Evolutionary conservation across 2,329 filamentous ascomycete genomes (phyloP), one percentile per base, ranked within the genome.

Genomic region (Cytospora piceicola): DNA sequence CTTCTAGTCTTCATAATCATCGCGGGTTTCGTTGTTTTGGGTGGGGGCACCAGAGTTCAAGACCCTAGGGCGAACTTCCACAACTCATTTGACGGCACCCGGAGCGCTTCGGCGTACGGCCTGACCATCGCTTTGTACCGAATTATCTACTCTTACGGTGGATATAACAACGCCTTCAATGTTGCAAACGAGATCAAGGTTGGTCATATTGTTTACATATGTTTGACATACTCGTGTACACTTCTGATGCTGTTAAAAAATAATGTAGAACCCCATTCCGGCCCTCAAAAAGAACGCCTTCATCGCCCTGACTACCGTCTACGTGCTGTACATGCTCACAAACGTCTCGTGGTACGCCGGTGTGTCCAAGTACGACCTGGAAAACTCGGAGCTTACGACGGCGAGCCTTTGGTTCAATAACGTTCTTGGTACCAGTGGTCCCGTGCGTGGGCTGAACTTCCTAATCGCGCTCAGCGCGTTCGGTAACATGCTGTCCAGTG

Each of bases 291-390:
- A 74, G 70, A 79, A 80, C 67, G 85, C 80, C 8, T 77, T 80
- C 2, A 71, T 81, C 2, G 85, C 85, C 0, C 75, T 89, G 0
- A 55, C 81, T 0, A 72, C 84, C 0, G 84, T 88, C 1, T 79
- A 83, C 0, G 73, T 82, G 0, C 74, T 89, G 0, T 89, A 88
- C 72, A 78, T 87, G 20, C 74, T 89, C 1, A 84, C 81, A 67
- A 88, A 88, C 63, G 76, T 89, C 30, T 86, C 86, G 0, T 89
- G 87, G 73, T 87, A 88, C 68, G 78, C 85, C 0, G 84, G 83
- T 0, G 82, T 87, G 0, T 78, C 82, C 1, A 85, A 85, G 65
- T 76, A 80, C 7, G 79, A 83, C n/a, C 82, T 89, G n/a, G 70
- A 80, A 0, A 73, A 76, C 0, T 85, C 85, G 2, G 80, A 80